These are phyloP conservation scores for Candida gorgasii DNA, from an alignment of 805 yeast species.

Conservation along the genomic window DNA sequence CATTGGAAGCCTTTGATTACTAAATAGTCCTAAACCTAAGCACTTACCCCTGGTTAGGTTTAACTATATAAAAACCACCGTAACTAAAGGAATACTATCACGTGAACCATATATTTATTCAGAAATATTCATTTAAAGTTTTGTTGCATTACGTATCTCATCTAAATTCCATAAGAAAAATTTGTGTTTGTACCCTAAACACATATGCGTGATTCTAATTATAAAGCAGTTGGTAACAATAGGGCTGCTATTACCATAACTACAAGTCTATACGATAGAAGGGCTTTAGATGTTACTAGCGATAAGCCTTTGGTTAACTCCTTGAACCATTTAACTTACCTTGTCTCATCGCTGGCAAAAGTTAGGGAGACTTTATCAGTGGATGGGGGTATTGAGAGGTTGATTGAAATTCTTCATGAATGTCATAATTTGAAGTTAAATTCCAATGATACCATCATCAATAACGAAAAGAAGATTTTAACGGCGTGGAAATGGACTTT, in stretches of 20 bases:
- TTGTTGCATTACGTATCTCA: too few species aligned
- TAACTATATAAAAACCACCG: too few species aligned
- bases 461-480: constrained; percentile 48
- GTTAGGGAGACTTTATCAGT: constrained; percentile 85
- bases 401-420: constrained; percentile 81
- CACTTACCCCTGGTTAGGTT: too few species aligned
- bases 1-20: not conserved
- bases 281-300: constrained; percentile 89
- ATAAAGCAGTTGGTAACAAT: constrained; percentile 73
- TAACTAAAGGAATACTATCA: too few species aligned
- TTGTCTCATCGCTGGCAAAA: constrained; percentile 81
- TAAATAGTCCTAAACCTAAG: too few species aligned
- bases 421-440: constrained; percentile 51
- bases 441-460: constrained; percentile 31
- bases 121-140: too few species aligned
- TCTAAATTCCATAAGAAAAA: not conserved
- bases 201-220: constrained; percentile 85
- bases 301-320: constrained; percentile 91
- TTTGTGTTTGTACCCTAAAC: not conserved
- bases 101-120: too few species aligned
- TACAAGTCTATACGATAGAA: constrained; percentile 82
- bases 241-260: constrained; percentile 92
- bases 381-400: constrained; percentile 91
- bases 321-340: constrained; percentile 82
- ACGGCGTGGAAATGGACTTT: constrained; percentile 98